These are phyloP conservation scores for Lasiosphaeriaceae sp. DNA, from an alignment of 495 filamentous ascomycete genomes.

Conservation along the genomic window DNA sequence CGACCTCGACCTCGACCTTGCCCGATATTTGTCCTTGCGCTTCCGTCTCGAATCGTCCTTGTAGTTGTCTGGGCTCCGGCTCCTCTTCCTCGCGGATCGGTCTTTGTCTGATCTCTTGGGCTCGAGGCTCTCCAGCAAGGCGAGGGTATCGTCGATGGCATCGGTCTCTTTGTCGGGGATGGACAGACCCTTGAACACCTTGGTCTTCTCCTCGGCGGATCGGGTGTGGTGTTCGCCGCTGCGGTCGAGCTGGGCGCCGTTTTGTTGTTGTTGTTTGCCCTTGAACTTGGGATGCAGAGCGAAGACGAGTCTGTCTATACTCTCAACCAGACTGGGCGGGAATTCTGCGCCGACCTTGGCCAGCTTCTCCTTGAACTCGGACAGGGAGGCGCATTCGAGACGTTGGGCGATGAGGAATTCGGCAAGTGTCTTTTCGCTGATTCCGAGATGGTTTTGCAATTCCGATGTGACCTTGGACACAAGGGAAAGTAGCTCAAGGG, in stretches of 20 bases:
- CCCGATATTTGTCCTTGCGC: conserved; percentile 46
- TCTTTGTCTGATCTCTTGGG: conserved; percentile 49
- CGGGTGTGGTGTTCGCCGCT: conserved; percentile 37
- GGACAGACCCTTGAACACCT: conserved; percentile 83
- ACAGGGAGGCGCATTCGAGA: conserved; percentile 62
- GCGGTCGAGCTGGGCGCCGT: conserved; percentile 36
- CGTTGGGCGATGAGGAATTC: conserved; percentile 94
- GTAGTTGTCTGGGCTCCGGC: conserved; percentile 61
- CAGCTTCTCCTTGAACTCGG: conserved; percentile 64
- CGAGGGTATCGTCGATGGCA: conserved; percentile 89
- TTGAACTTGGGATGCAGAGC: conserved; percentile 91
- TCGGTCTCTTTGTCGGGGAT: conserved; percentile 75
- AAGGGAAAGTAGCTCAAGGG: conserved; percentile 86
- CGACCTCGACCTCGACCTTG: conserved; percentile 48
- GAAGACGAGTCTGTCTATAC: conserved; percentile 79
- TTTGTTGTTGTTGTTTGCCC: conserved; percentile 30
- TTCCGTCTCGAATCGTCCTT: conserved; percentile 47
- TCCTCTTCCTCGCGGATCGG: conserved; percentile 57
- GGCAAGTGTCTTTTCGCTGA: conserved; percentile 89
- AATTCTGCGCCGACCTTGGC: conserved; percentile 80
- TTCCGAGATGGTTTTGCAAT: conserved; percentile 87
- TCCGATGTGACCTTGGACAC: conserved; percentile 94
- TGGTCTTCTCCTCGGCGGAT: conserved; percentile 59
- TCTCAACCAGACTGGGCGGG: conserved; percentile 82
- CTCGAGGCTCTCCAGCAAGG: conserved; percentile 81